phyloP scores from a whole-genome alignment of 2,329 filamentous ascomycete genomes.

The Fusarium xyrophilum region DNA sequence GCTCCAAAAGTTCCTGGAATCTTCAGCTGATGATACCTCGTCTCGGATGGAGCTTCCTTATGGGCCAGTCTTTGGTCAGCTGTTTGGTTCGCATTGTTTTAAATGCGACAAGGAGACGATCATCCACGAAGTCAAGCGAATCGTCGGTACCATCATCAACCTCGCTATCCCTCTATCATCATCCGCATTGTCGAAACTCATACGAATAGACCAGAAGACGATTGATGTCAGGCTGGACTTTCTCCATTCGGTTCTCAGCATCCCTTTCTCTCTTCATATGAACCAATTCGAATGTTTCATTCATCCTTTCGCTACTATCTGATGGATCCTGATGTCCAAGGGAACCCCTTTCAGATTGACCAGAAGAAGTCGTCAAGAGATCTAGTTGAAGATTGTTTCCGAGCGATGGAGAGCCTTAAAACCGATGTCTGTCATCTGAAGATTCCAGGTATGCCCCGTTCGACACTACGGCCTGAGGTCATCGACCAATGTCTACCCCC shows the following conservation, averaged over 20 bases:
- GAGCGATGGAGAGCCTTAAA: background rate
- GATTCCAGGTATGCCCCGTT: background rate
- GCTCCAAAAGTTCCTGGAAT: background rate
- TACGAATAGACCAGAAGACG: background rate
- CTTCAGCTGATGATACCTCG: rapidly evolving
- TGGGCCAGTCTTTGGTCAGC: background rate
- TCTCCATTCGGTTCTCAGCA: background rate
- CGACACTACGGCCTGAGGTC: background rate
- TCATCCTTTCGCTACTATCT: background rate
- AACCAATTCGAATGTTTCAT: background rate
- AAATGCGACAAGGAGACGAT: background rate
- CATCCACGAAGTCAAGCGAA: background rate
- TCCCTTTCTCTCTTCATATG: background rate
- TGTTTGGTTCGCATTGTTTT: background rate
- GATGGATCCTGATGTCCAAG: background rate
- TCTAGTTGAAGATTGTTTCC: background rate
- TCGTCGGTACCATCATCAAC: background rate
- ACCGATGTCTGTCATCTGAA: background rate
- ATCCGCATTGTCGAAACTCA: background rate
- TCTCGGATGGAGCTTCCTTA: rapidly evolving
- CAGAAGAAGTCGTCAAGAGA: rapidly evolving
- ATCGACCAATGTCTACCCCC: background rate
- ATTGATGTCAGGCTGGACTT: background rate
- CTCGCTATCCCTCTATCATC: background rate
- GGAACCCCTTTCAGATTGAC: background rate